Evolutionary conservation across 495 filamentous ascomycete species (phyloP).

Genomic region (Aspergillus saccharolyticus): DNA sequence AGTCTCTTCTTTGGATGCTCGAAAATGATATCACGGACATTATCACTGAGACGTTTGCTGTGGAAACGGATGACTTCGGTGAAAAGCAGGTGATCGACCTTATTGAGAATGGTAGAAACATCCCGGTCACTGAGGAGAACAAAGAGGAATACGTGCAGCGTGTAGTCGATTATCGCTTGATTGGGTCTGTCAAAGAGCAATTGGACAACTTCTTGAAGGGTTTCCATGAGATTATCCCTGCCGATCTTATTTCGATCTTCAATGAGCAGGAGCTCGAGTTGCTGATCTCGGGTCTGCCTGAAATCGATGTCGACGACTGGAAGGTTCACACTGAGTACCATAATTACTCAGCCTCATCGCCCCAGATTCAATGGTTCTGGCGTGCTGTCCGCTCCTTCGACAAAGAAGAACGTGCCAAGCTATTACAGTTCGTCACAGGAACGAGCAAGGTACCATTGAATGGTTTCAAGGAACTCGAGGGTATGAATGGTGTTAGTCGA

Average conservation of each 20-base stretch:
- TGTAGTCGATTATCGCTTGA: conserved; percentile 89
- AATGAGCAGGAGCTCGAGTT: conserved; percentile 97
- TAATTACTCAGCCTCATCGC: conserved; percentile 90
- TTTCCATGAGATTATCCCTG: conserved; percentile 98
- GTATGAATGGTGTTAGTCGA: conserved; percentile 96
- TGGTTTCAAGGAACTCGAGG: conserved; percentile 97
- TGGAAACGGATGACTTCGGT: conserved; percentile 90
- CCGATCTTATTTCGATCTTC: conserved; percentile 94
- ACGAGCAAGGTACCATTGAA: conserved; percentile 98
- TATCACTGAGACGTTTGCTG: conserved; percentile 94
- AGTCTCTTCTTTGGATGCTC: conserved; percentile 98
- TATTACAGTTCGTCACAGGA: conserved; percentile 96
- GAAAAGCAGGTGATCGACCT: conserved; percentile 83
- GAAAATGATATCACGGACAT: conserved; percentile 99
- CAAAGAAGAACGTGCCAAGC: conserved; percentile 96
- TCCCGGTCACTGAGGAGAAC: conserved; percentile 94
- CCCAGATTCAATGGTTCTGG: conserved; percentile 99
- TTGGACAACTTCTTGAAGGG: conserved; percentile 93
- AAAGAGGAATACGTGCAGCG: conserved; percentile 95
- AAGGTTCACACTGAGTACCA: conserved; percentile 98
- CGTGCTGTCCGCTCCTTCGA: conserved; percentile 95
- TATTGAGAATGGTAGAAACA: conserved; percentile 78
- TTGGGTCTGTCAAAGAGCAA: conserved; percentile 86
- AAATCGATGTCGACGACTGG: conserved; percentile 98
- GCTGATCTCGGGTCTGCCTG: conserved; percentile 92